phyloP scores from a whole-genome alignment of 208 protist genomes.

The Trypanosoma cruzi region DNA sequence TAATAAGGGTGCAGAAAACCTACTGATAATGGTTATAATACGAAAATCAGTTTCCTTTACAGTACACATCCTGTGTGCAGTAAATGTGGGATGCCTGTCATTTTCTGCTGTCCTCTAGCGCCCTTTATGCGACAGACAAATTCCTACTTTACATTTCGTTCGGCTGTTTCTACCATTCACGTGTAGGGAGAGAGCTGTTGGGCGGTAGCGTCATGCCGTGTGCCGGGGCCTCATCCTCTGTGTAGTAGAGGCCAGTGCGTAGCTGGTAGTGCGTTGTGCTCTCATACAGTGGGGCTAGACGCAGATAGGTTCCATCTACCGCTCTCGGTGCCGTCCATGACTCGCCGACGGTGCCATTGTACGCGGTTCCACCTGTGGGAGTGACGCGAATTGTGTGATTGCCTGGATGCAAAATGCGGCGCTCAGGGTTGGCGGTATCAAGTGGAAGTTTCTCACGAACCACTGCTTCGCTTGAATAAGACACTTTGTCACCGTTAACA shows the following conservation, averaged over 20 bases:
- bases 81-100: too few species aligned
- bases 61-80: too few species aligned
- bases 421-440: conserved; percentile 61
- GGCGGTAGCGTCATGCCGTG: conserved; percentile 64
- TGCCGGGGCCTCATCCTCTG: conserved; percentile 61
- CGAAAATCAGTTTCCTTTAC: too few species aligned
- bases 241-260: conserved; percentile 76
- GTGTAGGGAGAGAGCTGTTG: conserved; percentile 38
- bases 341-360: conserved; percentile 45
- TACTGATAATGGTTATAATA: too few species aligned
- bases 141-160: not conserved
- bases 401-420: conserved; percentile 56
- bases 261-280: conserved; percentile 81
- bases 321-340: conserved; percentile 57
- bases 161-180: conserved; percentile 21
- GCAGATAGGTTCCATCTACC: conserved; percentile 75
- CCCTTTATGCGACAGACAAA: too few species aligned
- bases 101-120: too few species aligned
- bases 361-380: conserved; percentile 58
- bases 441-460: conserved; percentile 44
- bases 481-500: conserved; percentile 7
- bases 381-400: conserved; percentile 34
- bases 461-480: conserved; percentile 53
- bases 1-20: too few species aligned
- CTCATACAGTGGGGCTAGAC: conserved; percentile 66